These are phyloP conservation scores for Sphaerobolus stellatus DNA, from an alignment of 1,284 basidiomycete species.

Conservation along the genomic window DNA sequence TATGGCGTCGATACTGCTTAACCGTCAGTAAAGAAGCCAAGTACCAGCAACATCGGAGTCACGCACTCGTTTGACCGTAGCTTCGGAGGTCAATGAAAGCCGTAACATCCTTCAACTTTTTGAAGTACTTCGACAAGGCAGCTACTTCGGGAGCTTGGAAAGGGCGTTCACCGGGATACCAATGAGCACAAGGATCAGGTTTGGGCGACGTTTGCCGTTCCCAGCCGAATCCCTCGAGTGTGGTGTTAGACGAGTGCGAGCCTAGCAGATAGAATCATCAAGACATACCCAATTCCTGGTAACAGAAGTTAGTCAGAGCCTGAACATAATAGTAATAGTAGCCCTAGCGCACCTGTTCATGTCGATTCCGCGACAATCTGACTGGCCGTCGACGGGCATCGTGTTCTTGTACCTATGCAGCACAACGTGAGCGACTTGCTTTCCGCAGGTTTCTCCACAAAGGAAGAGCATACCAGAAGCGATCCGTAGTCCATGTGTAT, in stretches of 20 bases:
- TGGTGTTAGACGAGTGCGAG: not conserved
- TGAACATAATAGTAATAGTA: not conserved
- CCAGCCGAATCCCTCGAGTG: slow-evolving; percentile 60
- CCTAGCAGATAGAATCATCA: slow-evolving; percentile 11
- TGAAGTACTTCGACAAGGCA: slow-evolving; percentile 71
- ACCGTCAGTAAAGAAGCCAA: not conserved
- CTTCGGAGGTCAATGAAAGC: slow-evolving; percentile 76
- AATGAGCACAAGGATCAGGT: slow-evolving; percentile 63
- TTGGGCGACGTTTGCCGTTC: slow-evolving; percentile 39
- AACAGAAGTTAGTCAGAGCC: not conserved
- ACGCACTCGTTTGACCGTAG: slow-evolving; percentile 82
- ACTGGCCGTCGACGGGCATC: slow-evolving; percentile 41
- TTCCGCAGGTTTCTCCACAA: not conserved
- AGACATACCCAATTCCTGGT: slow-evolving; percentile 58
- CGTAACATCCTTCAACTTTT: slow-evolving; percentile 49
- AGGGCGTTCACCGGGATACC: slow-evolving; percentile 68
- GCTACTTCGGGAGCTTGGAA: slow-evolving; percentile 78
- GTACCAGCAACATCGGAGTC: not conserved
- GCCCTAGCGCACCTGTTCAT: slow-evolving; percentile 58
- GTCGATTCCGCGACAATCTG: slow-evolving; percentile 70
- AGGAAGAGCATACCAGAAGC: slow-evolving; percentile 61
- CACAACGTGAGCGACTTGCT: too few relatives aligned
- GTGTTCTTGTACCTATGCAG: slow-evolving; percentile 70
- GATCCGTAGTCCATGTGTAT: slow-evolving; percentile 62
- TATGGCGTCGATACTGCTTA: slow-evolving; percentile 67